Conservation (phyloP, 2,329 filamentous ascomycete species). For the Byssochlamys sp. region DNA sequence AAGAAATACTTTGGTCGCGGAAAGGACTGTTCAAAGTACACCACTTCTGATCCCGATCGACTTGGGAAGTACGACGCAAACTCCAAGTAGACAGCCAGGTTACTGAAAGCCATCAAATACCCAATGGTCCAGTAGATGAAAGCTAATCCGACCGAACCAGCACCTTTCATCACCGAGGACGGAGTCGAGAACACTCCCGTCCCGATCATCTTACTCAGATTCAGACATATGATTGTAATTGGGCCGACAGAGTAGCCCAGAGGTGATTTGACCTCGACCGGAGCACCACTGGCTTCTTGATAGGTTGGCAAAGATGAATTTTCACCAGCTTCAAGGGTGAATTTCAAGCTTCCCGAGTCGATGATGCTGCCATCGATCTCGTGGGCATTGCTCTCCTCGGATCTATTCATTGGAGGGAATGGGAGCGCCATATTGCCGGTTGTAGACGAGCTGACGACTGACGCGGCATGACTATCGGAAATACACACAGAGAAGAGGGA, state of each 20-base stretch:
- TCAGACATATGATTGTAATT: conserved; percentile 50
- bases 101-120: conserved; percentile 47
- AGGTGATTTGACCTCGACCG: conserved; percentile 50
- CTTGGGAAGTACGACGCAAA: conserved; percentile 57
- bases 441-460: neutral
- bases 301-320: conserved; percentile 46
- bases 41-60: conserved; percentile 56
- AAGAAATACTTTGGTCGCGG: conserved; percentile 56
- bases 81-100: conserved; percentile 54
- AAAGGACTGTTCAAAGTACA: conserved; percentile 60
- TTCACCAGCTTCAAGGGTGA: conserved; percentile 34
- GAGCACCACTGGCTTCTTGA: conserved; percentile 54
- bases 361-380: neutral
- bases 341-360: conserved; percentile 27
- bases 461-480: neutral
- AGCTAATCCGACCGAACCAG: conserved; percentile 53
- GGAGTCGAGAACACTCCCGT: conserved; percentile 56
- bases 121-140: conserved; percentile 59
- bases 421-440: neutral
- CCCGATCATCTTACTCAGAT: conserved; percentile 54
- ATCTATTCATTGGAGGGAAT: neutral
- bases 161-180: conserved; percentile 40
- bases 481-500: neutral
- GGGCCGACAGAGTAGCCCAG: conserved; percentile 51
- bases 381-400: neutral